phyloP scores from a whole-genome alignment of 2,329 filamentous ascomycete genomes.

The Botryotinia narcissicola region DNA sequence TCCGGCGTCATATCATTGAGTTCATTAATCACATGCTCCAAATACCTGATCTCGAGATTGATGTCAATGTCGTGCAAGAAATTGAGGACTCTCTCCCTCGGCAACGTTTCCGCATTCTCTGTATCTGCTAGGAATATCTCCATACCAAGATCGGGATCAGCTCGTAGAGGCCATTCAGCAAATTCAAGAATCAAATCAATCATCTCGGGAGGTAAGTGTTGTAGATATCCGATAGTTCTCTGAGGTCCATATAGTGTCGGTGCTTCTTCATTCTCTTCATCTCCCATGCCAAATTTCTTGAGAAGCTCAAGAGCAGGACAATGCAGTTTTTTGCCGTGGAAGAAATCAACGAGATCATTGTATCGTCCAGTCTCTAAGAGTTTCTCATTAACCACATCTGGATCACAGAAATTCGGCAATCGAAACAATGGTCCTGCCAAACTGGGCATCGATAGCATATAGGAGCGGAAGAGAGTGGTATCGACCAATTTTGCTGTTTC shows the following conservation, averaged over 20 bases:
- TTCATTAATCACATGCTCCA: conserved; percentile 89
- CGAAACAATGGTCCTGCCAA: conserved; percentile 89
- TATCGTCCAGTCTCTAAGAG: conserved; percentile 85
- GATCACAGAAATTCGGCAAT: conserved; percentile 95
- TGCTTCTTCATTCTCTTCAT: conserved; percentile 50
- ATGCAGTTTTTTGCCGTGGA: conserved; percentile 93
- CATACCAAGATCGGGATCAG: conserved; percentile 75
- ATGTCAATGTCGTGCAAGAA: conserved; percentile 71
- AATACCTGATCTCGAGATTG: conserved; percentile 72
- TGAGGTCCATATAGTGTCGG: conserved; percentile 72
- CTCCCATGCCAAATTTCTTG: conserved; percentile 70
- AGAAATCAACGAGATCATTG: conserved; percentile 94
- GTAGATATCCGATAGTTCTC: conserved; percentile 84
- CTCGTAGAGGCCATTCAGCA: conserved; percentile 79
- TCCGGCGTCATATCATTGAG: conserved; percentile 80
- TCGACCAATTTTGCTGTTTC: conserved; percentile 83
- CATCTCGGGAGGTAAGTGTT: conserved; percentile 80
- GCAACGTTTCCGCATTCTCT: conserved; percentile 88
- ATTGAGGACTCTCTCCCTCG: conserved; percentile 69
- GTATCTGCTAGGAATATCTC: conserved; percentile 91
- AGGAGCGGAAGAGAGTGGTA: conserved; percentile 88
- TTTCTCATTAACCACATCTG: conserved; percentile 90
- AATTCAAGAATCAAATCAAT: conserved; percentile 92
- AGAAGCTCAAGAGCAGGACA: conserved; percentile 81
- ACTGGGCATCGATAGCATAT: conserved; percentile 87